Evolutionary conservation across 768 basidiomycete species (phyloP), one percentile per base, ranked within the genome.

Genomic region (Steccherinum ochraceum): DNA sequence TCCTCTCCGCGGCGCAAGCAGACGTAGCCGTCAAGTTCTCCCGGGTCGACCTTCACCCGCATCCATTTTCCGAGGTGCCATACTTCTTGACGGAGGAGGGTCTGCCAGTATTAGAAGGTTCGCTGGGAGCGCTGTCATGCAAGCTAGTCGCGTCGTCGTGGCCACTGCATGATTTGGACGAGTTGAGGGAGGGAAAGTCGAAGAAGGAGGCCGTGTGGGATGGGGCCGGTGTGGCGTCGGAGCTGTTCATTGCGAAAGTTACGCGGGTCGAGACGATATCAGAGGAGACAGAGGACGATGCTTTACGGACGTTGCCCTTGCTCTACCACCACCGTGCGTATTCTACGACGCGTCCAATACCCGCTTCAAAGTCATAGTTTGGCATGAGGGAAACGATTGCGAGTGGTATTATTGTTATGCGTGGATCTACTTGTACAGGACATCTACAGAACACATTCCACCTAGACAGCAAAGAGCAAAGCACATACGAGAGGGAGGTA

Each of bases 221-320:
- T 21, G 64, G 56, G 49, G 61, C 62, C 11, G 73, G 69, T 5
- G 61, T 70, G 46, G 71, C 63, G 58, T 86, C 83, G 35, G 85
- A 92, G 70, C 67, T 94, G 40, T 93, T 91, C 66, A 81, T 94
- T 54, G 91, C 89, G 12, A 71, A 75, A n/a, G 90, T 94, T 11
- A 66, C 80, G 24, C 68, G 81, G 23, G 83, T 93, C 40, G 73
- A 77, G 54, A 72, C 74, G 56, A 66, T 66, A 0, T 59, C 65
- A 27, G 49, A 59, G 42, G 59, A 55, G 40, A 63, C 59, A 16
- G 54, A 56, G 30, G 51, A 53, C 41, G 55, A 56, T 12, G 45
- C 5, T 7, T 42, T 63, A 48, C 64, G 68, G 62, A 72, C 66
- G 46, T 61, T 77, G 30, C 86, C 86, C 2, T 66, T 88, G 52